Evolutionary conservation across 352 stramenopile genomes (phyloP), one percentile per base, ranked within the genome.

Genomic region (Globisporangium perplexum): DNA sequence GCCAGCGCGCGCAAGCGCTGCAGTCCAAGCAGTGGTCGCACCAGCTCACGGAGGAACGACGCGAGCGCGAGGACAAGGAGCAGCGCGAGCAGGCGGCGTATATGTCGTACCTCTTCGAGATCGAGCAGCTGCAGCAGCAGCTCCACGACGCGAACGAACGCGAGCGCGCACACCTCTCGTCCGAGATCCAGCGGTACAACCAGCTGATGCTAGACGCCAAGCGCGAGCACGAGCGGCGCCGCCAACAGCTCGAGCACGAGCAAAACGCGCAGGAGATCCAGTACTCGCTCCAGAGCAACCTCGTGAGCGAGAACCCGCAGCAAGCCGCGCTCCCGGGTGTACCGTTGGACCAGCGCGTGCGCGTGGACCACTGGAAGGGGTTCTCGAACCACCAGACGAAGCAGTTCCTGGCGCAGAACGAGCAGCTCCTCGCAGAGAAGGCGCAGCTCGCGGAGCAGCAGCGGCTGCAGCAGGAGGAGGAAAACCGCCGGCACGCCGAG

Each of bases 341-440:
- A 15, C 43, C 70, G 1, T 47, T 79, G 8, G 68, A 78, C 15
- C 73, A 79, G 18, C 76, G 81, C 7, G 78, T 92, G 23, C 77
- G 81, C 33, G 76, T 91, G 7, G 81, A 92, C 62, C 78, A 88
- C 55, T 92, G 78, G 78, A 92, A 92, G 53, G 81, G 81, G 0
- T 72, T 90, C 24, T 89, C 77, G 1, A 60, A 38, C n/a, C 59
- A 76, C n/a, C 71, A 90, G 59, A 87, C 74, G 1, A 72, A 66
- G 42, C 62, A 57, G 23, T 72, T 77, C 49, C 62, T 92, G 43
- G 58, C 67, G 3, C 70, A 71, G 31, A 90, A 92, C 50, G 73
- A 92, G 46, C 53, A 76, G 6, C 51, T 90, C 22, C 48, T 88
- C 6, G 59, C 63, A 11, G 75, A 84, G 8, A 86, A 86, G 47